A percentile compares a stretch with the other conserved stretches of the same genome.
Evolutionary conservation across 1,139 yeast genomes (phyloP).

Genomic region (Nakaseomyces nivariensis): DNA sequence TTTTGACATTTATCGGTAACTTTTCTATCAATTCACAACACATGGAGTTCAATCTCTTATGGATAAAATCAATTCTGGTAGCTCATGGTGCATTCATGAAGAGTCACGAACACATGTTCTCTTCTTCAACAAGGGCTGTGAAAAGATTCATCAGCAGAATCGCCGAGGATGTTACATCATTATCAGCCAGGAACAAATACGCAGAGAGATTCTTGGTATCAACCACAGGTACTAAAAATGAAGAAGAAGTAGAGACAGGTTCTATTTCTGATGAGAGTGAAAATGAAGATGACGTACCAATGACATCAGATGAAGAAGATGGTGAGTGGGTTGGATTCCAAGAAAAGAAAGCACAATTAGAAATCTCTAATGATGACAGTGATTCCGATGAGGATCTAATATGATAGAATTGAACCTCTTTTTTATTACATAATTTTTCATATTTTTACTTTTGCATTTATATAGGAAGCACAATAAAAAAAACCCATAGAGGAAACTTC

Average conservation of each 20-base stretch:
- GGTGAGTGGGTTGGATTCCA: slow-evolving; percentile 26
- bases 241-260: slow-evolving; percentile 24
- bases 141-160: slow-evolving; percentile 67
- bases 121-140: slow-evolving; percentile 57
- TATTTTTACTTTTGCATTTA: background rate
- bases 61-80: slow-evolving; percentile 64
- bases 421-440: background rate
- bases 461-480: background rate
- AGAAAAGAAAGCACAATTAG: slow-evolving; percentile 17
- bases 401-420: slow-evolving; percentile 17
- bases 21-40: slow-evolving; percentile 70
- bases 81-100: slow-evolving; percentile 72
- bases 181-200: slow-evolving; percentile 48
- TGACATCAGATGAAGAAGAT: slow-evolving; percentile 17
- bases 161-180: slow-evolving; percentile 60
- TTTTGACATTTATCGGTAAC: slow-evolving; percentile 64
- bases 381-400: slow-evolving; percentile 6
- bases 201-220: slow-evolving; percentile 37
- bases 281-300: slow-evolving; percentile 18
- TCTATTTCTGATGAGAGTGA: slow-evolving; percentile 13
- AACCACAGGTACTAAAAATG: slow-evolving; percentile 12
- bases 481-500: no score
- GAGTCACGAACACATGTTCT: slow-evolving; percentile 52
- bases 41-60: slow-evolving; percentile 68
- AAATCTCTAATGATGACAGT: slow-evolving; percentile 14